Percentiles rank a stretch among this genome's conserved stretches.
Conservation (phyloP, 164 flowering plant genomes). For the Piper longum region DNA sequence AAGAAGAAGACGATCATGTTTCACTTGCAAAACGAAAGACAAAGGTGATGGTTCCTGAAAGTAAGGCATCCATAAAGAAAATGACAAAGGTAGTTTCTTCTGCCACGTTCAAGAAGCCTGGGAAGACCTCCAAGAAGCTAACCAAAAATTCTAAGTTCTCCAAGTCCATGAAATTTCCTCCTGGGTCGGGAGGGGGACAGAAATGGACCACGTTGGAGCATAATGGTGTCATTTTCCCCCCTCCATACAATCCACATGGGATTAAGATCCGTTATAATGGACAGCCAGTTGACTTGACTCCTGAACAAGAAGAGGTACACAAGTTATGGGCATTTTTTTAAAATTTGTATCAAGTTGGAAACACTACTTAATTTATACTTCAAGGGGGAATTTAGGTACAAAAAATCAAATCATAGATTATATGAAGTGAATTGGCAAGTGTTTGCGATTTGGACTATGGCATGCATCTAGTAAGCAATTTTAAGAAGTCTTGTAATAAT, state of each 20-base stretch:
- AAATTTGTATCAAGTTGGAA: neutral
- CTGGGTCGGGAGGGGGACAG: constrained; percentile 84
- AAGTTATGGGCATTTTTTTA: too few relatives aligned
- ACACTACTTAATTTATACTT: neutral
- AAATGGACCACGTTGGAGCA: constrained; percentile 92
- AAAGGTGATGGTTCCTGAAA: constrained; percentile 24
- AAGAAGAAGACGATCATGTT: constrained; percentile 34
- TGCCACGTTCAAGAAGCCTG: constrained; percentile 32
- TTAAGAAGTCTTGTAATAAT: too few relatives aligned
- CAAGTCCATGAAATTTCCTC: constrained; percentile 51
- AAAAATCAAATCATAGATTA: too few relatives aligned
- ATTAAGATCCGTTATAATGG: constrained; percentile 87
- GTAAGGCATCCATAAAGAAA: constrained; percentile 33
- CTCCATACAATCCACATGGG: constrained; percentile 85
- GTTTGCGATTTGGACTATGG: too few relatives aligned
- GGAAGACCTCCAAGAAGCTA: constrained; percentile 43
- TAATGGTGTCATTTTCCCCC: constrained; percentile 94
- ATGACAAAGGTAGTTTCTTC: constrained; percentile 35
- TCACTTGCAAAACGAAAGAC: constrained; percentile 66
- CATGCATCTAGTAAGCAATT: too few relatives aligned
- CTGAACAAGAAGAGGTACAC: constrained; percentile 88
- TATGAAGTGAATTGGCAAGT: too few relatives aligned
- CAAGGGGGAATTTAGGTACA: neutral
- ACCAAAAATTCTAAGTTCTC: constrained; percentile 40
- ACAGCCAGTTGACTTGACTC: constrained; percentile 68